A percentile compares a stretch with the other conserved stretches of the same genome.
Evolutionary conservation across 139 green algal genomes (phyloP).

Genomic region (Chlamydomonas eustigma): DNA sequence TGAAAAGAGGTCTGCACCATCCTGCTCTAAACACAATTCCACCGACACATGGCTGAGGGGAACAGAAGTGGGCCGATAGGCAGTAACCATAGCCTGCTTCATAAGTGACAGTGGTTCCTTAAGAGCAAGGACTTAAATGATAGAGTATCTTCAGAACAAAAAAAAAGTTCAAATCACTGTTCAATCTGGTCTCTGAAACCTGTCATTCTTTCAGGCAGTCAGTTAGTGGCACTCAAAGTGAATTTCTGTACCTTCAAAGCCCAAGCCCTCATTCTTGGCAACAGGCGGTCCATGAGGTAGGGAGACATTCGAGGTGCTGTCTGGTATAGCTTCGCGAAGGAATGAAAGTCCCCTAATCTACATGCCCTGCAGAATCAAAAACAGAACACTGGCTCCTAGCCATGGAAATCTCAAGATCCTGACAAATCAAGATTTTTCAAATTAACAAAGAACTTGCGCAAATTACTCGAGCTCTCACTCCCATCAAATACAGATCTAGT

Average conservation of each 20-base stretch:
- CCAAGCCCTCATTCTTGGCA: constrained; percentile 26
- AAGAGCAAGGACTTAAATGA: too few relatives aligned
- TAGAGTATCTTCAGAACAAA: too few relatives aligned
- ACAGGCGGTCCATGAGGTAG: constrained; percentile 60
- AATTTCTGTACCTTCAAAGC: neutral
- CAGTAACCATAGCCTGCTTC: neutral
- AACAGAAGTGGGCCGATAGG: neutral
- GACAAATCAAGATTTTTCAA: too few relatives aligned
- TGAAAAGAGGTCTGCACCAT: neutral
- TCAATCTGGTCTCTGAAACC: too few relatives aligned
- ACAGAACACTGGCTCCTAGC: too few relatives aligned
- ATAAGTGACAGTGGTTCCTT: neutral
- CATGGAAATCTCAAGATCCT: too few relatives aligned
- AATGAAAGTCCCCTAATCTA: constrained; percentile 20
- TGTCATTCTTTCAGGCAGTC: too few relatives aligned
- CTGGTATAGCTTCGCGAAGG: constrained; percentile 51
- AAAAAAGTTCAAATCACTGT: too few relatives aligned
- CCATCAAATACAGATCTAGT: too few relatives aligned
- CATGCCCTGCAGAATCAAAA: constrained; percentile 1
- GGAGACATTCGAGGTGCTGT: constrained; percentile 52
- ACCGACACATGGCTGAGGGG: neutral
- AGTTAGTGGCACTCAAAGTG: too few relatives aligned
- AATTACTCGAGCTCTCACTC: too few relatives aligned
- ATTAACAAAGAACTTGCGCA: too few relatives aligned
- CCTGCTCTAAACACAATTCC: constrained; percentile 8